Base-by-base conservation (phyloP, 257 asterid species). In the Ballota nigra region DNA sequence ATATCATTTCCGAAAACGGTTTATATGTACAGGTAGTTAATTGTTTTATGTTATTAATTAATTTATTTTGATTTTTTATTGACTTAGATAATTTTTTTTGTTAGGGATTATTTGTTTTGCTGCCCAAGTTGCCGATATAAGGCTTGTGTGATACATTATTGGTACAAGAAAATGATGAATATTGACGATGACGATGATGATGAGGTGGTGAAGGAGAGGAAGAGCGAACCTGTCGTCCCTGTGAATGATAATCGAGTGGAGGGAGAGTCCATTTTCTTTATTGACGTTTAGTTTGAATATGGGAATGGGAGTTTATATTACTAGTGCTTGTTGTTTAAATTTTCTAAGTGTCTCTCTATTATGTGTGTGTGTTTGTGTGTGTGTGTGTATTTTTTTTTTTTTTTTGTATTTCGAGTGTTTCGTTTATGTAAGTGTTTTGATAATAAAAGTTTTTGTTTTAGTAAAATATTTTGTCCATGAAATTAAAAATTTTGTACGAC, bases 41-140 rank as follows among this genome's bases (percentile, higher is more conserved):
- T 26, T 26, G 3, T 26, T n/a, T n/a, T n/a, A n/a, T n/a, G n/a
- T n/a, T n/a, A n/a, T n/a, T n/a, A n/a, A n/a, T n/a, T n/a, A n/a
- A n/a, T n/a, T n/a, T n/a, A n/a, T n/a, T n/a, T n/a, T n/a, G n/a
- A n/a, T n/a, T n/a, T n/a, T n/a, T n/a, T n/a, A n/a, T n/a, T n/a
- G n/a, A n/a, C n/a, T n/a, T n/a, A n/a, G n/a, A n/a, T n/a, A n/a
- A n/a, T n/a, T 26, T 18, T 28, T 8, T 0, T n/a, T 26, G 20
- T 63, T 64, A 84, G 88, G 70, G 80, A 80, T 8, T 62, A 67
- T 8, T 10, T 33, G 24, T 74, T 66, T 66, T 84, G 86, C 74
- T 41, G 81, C 63, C 11, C 22, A 0, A 68, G 74, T 8, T 84
- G 88, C 41, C 86, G 84, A 2, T 16, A 66, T 1, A 38, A 40